Conservation (phyloP, 768 basidiomycete species). For the Boletus barrowsii region DNA sequence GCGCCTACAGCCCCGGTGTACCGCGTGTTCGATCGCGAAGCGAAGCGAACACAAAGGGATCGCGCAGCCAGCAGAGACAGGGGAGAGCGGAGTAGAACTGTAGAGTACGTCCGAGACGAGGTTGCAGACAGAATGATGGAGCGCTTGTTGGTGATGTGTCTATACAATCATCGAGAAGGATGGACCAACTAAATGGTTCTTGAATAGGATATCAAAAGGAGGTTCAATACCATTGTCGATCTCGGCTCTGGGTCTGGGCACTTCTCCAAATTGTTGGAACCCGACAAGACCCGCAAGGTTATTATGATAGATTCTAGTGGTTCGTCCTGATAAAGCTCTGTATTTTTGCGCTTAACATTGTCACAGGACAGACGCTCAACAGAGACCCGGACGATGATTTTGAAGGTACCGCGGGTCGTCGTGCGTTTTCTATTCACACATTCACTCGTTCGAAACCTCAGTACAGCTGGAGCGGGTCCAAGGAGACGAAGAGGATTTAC, state of each 20-base stretch:
- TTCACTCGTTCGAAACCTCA: conserved; percentile 30
- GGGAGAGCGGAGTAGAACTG: conserved; percentile 63
- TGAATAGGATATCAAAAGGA: conserved; percentile 83
- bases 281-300: conserved; percentile 62
- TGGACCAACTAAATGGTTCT: not conserved
- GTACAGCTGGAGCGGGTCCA: conserved; percentile 76
- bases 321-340: conserved; percentile 35
- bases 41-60: conserved; percentile 77
- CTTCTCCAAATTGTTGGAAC: conserved; percentile 78
- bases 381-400: conserved; percentile 79
- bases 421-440: not conserved
- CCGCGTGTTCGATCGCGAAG: conserved; percentile 81
- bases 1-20: conserved; percentile 50
- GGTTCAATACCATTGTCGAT: conserved; percentile 78
- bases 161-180: not conserved
- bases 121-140: conserved; percentile 90
- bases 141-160: conserved; percentile 65
- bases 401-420: conserved; percentile 51
- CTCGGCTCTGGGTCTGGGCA: conserved; percentile 90
- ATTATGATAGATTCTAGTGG: conserved; percentile 87
- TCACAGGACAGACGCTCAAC: conserved; percentile 61
- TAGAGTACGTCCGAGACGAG: conserved; percentile 91
- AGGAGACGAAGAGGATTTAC: conserved; percentile 80
- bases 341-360: conserved; percentile 2
- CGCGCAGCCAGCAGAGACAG: conserved; percentile 57